Conservation (phyloP, 768 basidiomycete species). For the Leccinum disarticulatum region DNA sequence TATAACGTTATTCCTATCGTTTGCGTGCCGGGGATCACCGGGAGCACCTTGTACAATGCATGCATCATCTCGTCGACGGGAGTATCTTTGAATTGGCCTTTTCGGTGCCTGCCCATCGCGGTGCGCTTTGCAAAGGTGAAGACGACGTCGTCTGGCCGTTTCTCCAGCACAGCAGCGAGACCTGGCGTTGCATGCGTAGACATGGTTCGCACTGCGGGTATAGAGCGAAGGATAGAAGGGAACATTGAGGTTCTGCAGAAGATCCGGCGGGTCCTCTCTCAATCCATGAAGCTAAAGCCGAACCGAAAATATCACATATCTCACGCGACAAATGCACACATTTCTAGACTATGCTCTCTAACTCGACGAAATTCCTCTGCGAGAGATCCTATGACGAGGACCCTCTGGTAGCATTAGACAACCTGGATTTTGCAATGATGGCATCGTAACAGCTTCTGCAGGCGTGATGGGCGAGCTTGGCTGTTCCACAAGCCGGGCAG, state of each 20-base stretch:
- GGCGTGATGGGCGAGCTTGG: constrained; percentile 87
- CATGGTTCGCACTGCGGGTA: constrained; percentile 24
- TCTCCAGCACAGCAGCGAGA: constrained; percentile 56
- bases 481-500: constrained; percentile 85
- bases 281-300: neutral
- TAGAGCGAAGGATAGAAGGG: constrained; percentile 9
- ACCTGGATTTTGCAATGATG: constrained; percentile 27
- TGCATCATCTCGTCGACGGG: constrained; percentile 85
- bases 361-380: neutral
- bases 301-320: neutral
- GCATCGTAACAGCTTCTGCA: constrained; percentile 73
- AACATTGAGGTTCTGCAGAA: constrained; percentile 20
- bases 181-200: constrained; percentile 41
- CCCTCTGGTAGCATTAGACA: constrained; percentile 1
- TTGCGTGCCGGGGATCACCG: neutral
- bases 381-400: constrained; percentile 2
- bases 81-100: constrained; percentile 88
- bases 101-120: constrained; percentile 84
- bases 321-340: constrained; percentile 6
- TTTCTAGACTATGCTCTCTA: neutral
- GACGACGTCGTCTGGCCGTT: constrained; percentile 82
- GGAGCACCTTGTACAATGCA: constrained; percentile 72
- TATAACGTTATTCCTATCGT: neutral
- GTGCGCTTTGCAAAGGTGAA: constrained; percentile 88
- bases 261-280: constrained; percentile 4